Evolutionary conservation across 202 grass and related monocot species (phyloP).

Genomic region (Alloteropsis angusta): DNA sequence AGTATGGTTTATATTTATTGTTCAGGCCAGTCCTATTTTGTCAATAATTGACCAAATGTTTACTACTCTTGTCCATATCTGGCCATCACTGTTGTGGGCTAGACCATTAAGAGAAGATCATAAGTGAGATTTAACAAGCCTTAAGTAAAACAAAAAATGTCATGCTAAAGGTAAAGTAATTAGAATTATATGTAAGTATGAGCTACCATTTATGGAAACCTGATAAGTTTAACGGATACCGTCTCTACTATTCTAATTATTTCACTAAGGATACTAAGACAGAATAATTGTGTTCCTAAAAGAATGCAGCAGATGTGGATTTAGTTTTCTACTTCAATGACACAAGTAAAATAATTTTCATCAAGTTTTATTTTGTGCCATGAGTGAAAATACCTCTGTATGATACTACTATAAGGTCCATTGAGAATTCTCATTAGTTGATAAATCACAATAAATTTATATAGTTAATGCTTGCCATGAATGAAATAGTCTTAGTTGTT

Average conservation of each 20-base stretch:
- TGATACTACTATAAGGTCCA: no score
- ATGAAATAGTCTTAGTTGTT: no score
- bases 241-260: neutral
- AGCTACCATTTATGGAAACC: neutral
- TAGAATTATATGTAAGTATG: no score
- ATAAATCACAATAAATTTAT: no score
- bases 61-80: neutral
- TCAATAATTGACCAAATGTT: neutral
- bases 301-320: neutral
- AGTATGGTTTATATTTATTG: no score
- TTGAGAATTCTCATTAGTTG: no score
- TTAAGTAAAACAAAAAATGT: neutral
- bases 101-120: neutral
- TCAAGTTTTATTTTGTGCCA: neutral
- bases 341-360: neutral
- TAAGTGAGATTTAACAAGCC: neutral
- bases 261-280: neutral
- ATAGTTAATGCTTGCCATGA: no score
- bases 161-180: neutral
- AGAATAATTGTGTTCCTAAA: neutral
- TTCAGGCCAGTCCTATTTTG: neutral
- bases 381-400: neutral
- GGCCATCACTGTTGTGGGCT: neutral
- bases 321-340: neutral
- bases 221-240: neutral